These are phyloP conservation scores for Spergularia azorica DNA, from an alignment of 179 eudicot genomes.

Conservation along the genomic window DNA sequence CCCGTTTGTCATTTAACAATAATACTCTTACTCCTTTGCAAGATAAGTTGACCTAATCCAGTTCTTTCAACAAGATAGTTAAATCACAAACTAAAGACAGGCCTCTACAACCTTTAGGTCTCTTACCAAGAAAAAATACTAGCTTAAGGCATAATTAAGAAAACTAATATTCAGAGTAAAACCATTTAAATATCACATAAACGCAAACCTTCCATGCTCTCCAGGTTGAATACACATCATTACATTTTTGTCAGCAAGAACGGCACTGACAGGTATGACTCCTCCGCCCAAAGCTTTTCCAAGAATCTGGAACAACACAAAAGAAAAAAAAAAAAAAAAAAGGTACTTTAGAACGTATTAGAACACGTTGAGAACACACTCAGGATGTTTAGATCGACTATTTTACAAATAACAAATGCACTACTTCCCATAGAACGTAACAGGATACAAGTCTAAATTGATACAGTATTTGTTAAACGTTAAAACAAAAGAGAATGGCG, in stretches of 20 bases:
- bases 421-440: no score
- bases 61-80: not conserved
- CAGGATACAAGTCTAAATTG: no score
- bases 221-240: slow-evolving; percentile 95
- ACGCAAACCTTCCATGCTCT: slow-evolving; percentile 91
- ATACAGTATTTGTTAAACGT: no score
- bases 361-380: no score
- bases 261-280: slow-evolving; percentile 93
- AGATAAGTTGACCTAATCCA: not conserved
- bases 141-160: not conserved
- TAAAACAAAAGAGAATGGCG: no score
- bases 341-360: no score
- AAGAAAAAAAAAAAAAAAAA: slow-evolving; percentile 2
- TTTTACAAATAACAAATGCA: no score
- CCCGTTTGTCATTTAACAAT: not conserved
- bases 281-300: slow-evolving; percentile 99
- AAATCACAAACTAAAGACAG: not conserved
- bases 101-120: not conserved
- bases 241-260: slow-evolving; percentile 93
- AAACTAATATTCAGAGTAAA: not conserved
- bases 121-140: not conserved
- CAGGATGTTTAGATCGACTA: no score
- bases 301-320: slow-evolving; percentile 51
- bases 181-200: slow-evolving; percentile 3
- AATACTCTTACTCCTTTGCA: not conserved